Evolutionary conservation across 1,284 basidiomycete species (phyloP), one percentile per base, ranked within the genome.

Genomic region (Tranzscheliella williamsii): DNA sequence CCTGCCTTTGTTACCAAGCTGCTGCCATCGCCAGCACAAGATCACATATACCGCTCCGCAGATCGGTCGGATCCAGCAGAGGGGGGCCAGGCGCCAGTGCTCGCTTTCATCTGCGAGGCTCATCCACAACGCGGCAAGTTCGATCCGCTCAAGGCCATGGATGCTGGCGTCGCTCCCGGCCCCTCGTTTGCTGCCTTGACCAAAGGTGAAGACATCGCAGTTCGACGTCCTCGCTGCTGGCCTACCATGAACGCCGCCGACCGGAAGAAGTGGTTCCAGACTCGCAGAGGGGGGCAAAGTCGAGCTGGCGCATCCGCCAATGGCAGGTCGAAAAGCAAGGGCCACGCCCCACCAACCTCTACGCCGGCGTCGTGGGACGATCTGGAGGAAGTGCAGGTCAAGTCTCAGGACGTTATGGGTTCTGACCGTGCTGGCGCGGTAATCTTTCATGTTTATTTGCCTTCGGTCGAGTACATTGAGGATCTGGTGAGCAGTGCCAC

Each of bases 111-210:
- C 20, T 78, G 87, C 32, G 82, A 89, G 38, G 90, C 90, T 0
- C 89, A 91, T 0, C 82, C 82, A 3, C 81, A 86, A 29, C 85
- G 90, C 3, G 92, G 92, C n/a, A 91, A 89, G 78, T 94, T 97
- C 72, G 84, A 94, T 58, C 85, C 79, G 0, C 78, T 79, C 47
- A 86, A 84, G 58, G 90, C 91, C 0, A 73, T 81, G 5, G 83
- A 80, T 24, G 81, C 91, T 1, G 86, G 87, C 8, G 81, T 97
- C 3, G 82, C 84, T 2, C 79, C 80, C 2, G 88, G 89, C 4
- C 82, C 81, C 3, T 52, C 80, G 3, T 78, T 80, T 36, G 78
- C 75, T 1, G 72, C 70, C 18, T 67, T 84, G 40, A 78, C 79
- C 3, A 68, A 51, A 21, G 82, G 82, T 5, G 73, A 81, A 63